A percentile compares a stretch with the other conserved stretches of the same genome.
Conservation (phyloP, 192 early-diverging fungal species). For the Gigaspora rosea region DNA sequence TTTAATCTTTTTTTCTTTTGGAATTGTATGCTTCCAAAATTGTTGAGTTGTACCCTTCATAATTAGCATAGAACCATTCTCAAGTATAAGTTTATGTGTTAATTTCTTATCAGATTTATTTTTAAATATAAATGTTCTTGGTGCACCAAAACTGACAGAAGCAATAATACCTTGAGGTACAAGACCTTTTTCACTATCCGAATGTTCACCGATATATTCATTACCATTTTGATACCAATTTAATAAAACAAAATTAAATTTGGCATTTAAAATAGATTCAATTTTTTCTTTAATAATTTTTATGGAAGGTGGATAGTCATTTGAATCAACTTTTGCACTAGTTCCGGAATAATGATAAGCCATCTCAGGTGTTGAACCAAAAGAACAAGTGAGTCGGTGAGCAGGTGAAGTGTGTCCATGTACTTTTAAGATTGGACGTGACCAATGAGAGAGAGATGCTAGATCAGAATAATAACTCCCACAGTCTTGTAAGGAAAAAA, state of each 20-base stretch:
- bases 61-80: conserved; percentile 21
- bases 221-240: conserved; percentile 31
- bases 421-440: conserved; percentile 25
- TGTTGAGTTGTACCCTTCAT: conserved; percentile 30
- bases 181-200: conserved; percentile 24
- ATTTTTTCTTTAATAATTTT: conserved; percentile 18
- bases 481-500: conserved; percentile 3
- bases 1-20: conserved; percentile 13
- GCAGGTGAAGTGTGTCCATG: conserved; percentile 4
- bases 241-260: conserved; percentile 32
- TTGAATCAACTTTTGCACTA: neutral
- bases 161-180: conserved; percentile 2
- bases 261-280: conserved; percentile 4
- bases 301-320: conserved; percentile 7
- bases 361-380: conserved; percentile 21
- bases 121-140: conserved; percentile 26
- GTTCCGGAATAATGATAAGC: conserved; percentile 28
- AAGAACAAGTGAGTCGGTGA: conserved; percentile 15
- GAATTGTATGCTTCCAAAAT: conserved; percentile 25
- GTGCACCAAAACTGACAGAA: conserved; percentile 21
- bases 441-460: conserved; percentile 17
- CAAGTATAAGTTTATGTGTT: neutral
- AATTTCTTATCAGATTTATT: conserved; percentile 20
- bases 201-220: conserved; percentile 29
- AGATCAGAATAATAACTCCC: neutral